Percentiles rank a stretch among this genome's conserved stretches.
phyloP scores from a whole-genome alignment of 805 yeast species.

The Lachancea dasiensis region DNA sequence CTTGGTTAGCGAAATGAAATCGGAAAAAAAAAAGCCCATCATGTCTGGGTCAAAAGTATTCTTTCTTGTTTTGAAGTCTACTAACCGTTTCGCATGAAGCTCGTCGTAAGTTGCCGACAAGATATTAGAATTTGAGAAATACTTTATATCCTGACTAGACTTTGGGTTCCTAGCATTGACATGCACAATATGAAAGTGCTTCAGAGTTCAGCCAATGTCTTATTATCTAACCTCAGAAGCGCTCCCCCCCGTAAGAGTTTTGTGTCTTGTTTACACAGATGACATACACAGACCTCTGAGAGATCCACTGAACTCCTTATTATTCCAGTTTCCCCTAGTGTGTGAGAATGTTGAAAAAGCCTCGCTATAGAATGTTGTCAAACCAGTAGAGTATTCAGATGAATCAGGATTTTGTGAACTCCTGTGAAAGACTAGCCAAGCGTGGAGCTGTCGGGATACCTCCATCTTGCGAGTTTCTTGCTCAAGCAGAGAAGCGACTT shows the following conservation, averaged over 20 bases:
- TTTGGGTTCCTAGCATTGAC: background rate
- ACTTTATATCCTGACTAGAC: too few species aligned
- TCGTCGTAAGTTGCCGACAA: too few species aligned
- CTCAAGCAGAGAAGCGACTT: constrained; percentile 27
- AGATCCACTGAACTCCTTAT: constrained; percentile 25
- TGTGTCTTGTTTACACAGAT: constrained; percentile 29
- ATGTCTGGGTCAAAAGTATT: too few species aligned
- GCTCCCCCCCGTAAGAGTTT: constrained; percentile 27
- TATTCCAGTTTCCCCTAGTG: constrained; percentile 26
- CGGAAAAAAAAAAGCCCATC: too few species aligned
- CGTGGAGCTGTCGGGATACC: constrained; percentile 33
- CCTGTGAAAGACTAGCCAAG: constrained; percentile 22
- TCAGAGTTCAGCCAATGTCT: too few species aligned
- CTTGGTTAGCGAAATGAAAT: too few species aligned
- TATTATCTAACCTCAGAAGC: constrained; percentile 16
- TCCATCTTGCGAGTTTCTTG: constrained; percentile 35
- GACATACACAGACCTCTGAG: constrained; percentile 34
- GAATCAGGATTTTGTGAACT: constrained; percentile 27
- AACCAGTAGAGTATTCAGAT: constrained; percentile 19
- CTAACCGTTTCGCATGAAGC: too few species aligned
- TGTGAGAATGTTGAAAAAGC: constrained; percentile 23
- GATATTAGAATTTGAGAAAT: too few species aligned
- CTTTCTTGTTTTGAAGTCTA: too few species aligned
- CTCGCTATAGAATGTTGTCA: constrained; percentile 27
- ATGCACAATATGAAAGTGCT: too few species aligned